Evolutionary conservation across 108 stramenopile genomes (phyloP), one percentile per base, ranked within the genome.

Genomic region (Schizochytrium sp.): DNA sequence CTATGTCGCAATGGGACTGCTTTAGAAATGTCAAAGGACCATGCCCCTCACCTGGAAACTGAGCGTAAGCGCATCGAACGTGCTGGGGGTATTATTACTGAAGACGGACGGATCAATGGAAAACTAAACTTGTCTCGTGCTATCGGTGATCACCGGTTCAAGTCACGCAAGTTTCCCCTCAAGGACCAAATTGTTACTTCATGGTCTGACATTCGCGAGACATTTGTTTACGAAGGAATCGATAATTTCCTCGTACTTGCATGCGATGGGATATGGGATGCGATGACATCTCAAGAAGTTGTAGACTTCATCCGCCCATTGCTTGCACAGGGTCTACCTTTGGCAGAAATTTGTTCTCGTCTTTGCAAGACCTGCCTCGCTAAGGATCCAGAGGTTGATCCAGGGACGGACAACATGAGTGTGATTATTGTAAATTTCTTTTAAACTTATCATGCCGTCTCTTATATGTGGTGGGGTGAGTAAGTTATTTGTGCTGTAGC

Each of bases 201-300:
- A 19, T 95, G 96, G 91, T 97, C 98, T 40, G 98, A 99, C 88
- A 93, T 99, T 60, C 76, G 94, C 50, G 93, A 94, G 91, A 94
- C 92, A 64, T 93, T 69, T 4, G 76, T 96, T 42, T 87, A 64
- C 61, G 61, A 93, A 10, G 92, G 87, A 28, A 12, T 7, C n/a
- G 96, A 96, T 87, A 97, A 98, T 91, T 98, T 99, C 87, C 88
- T 97, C 69, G 89, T 99, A 4, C 87, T 98, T n/a, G 98, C 97
- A 5, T 96, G 97, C 89, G 98, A 98, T 90, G 98, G 98, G 13
- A 91, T 98, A 53, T 98, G 97, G 97, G 98, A 98, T 90, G 96
- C 97, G 47, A 92, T 96, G 90, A 94, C 95, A 3, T 94, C 95
- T 88, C 92, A 96, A 61, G 93, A 96, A 73, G 96, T 95, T 90